Evolutionary conservation across 768 basidiomycete genomes (phyloP), one percentile per base, ranked within the genome.

Genomic region (Leccinum rimulosum): DNA sequence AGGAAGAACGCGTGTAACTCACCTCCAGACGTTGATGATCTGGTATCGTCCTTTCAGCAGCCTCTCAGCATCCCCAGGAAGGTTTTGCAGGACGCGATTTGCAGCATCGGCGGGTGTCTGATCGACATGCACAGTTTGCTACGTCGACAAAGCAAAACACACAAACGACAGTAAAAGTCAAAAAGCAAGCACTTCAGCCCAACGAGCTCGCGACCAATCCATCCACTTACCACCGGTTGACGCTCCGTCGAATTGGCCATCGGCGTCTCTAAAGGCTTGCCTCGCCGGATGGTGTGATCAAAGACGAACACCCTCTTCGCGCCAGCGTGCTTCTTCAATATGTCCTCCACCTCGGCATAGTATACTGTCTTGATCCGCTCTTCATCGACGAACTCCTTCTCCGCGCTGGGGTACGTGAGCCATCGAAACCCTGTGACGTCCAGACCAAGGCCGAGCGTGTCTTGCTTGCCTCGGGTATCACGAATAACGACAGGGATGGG

Each of bases 11-110:
- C 14, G 5, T n/a, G 50, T 1, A 6, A 12, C 60, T 53, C 17
- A 64, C 60, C 78, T 74, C 78, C 77, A 79, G 40, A 78, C 73
- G 59, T 79, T 79, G 65, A 79, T 77, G 64, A 79, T 77, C 38
- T 70, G 76, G 38, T 74, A 69, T 30, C 77, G 75, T 3, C 69
- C 68, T 57, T 74, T 68, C 56, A 79, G 70, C 6, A 80, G 66
- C 11, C 71, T 71, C 54, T 77, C 75, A 2, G 76, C 77, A 6
- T 79, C 78, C 14, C 69, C 75, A 3, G 71, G 70, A 15, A 74
- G 69, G 43, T 77, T 77, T 6, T 67, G 63, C 27, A 68, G 61
- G 0, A 79, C 76, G 8, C 79, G 75, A 3, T 59, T 57, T 7
- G 70, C 66, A 14, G 70, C 68, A 1, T 77, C 75, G 0, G 61